Conservation (phyloP, 2,329 filamentous ascomycete species). For the Podosphaera aphanis region DNA sequence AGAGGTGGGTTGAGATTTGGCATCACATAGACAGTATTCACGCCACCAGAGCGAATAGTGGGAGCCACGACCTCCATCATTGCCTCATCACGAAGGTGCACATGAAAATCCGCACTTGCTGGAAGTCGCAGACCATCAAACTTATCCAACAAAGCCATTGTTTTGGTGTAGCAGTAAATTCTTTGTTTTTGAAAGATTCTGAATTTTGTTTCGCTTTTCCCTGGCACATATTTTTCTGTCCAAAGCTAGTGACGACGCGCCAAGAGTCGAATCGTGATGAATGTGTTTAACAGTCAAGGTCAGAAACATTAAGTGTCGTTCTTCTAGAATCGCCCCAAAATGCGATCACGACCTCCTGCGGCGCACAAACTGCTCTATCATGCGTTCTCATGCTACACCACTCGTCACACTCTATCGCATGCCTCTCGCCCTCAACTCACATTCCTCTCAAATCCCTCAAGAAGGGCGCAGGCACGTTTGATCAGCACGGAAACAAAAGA, state of each 20-base stretch:
- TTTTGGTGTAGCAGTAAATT: background rate
- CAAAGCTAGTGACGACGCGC: no score
- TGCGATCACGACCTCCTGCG: background rate
- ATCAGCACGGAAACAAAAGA: slow-evolving; percentile 56
- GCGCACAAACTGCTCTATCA: background rate
- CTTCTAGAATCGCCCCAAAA: background rate
- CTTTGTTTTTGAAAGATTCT: no score
- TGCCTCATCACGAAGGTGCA: slow-evolving; percentile 45
- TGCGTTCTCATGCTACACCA: background rate
- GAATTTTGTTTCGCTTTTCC: no score
- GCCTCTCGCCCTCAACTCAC: slow-evolving; percentile 35
- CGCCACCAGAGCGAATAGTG: slow-evolving; percentile 34
- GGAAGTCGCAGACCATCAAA: slow-evolving; percentile 27
- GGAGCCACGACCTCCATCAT: slow-evolving; percentile 35
- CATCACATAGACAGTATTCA: slow-evolving; percentile 28
- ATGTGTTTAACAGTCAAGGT: background rate
- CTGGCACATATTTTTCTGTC: no score
- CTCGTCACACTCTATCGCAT: slow-evolving; percentile 21
- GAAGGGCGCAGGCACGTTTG: slow-evolving; percentile 31
- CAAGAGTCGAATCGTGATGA: background rate
- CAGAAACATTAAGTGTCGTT: background rate
- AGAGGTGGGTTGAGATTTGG: slow-evolving; percentile 43
- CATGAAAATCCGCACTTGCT: slow-evolving; percentile 35
- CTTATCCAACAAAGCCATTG: slow-evolving; percentile 8
- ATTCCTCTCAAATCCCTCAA: slow-evolving; percentile 29